Conservation (phyloP, 305 asterid species). For the Andrographis paniculata region DNA sequence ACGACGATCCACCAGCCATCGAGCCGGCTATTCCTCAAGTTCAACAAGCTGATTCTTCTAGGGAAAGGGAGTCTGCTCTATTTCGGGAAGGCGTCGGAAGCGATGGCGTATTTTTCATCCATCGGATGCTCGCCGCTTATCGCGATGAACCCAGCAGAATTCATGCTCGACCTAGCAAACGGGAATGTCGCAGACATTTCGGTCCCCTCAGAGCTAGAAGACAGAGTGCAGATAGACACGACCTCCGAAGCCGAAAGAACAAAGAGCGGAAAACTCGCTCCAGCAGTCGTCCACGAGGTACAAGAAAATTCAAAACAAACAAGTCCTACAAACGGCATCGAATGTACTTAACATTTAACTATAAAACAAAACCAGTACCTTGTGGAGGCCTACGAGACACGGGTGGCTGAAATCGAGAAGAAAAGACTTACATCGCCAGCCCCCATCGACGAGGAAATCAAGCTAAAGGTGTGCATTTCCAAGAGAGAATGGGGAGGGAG, state of each 20-base stretch:
- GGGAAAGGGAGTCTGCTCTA: conserved; percentile 90
- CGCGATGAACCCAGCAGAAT: conserved; percentile 96
- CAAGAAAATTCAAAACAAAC: not conserved
- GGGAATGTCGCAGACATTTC: conserved; percentile 84
- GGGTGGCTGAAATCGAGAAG: conserved; percentile 68
- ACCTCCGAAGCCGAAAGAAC: conserved; percentile 12
- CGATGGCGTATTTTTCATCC: conserved; percentile 63
- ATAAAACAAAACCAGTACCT: conserved; percentile 49
- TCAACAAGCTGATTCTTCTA: conserved; percentile 78
- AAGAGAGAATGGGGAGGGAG: conserved; percentile 98
- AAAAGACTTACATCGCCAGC: conserved; percentile 40
- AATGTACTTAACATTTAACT: not conserved
- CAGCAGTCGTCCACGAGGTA: conserved; percentile 71
- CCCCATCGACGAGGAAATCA: conserved; percentile 43
- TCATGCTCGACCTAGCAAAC: conserved; percentile 90
- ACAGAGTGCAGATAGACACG: conserved; percentile 52
- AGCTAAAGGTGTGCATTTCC: conserved; percentile 33
- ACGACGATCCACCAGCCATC: conserved; percentile 99
- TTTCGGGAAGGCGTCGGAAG: conserved; percentile 85
- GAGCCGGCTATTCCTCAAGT: conserved; percentile 87
- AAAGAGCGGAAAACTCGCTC: conserved; percentile 41
- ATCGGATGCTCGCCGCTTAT: conserved; percentile 83
- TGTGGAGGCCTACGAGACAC: conserved; percentile 79
- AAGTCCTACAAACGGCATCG: not conserved
- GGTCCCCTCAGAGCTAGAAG: conserved; percentile 80